These are phyloP conservation scores for Alternaria sp. DNA, from an alignment of 2,329 filamentous ascomycete species.

Conservation along the genomic window DNA sequence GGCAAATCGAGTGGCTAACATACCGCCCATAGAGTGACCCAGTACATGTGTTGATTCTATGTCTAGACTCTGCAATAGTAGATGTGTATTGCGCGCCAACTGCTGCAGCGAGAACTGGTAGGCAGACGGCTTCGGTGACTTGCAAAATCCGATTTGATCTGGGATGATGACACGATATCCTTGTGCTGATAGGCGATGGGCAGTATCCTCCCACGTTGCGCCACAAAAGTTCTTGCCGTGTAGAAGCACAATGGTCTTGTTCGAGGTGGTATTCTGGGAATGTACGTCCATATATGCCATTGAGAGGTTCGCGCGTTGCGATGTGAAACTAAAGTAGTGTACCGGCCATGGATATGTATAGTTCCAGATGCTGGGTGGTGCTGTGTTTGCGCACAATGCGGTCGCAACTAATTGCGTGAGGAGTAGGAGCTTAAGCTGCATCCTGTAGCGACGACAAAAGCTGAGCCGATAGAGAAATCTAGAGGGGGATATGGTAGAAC, in stretches of 20 bases:
- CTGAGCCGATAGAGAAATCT: not conserved
- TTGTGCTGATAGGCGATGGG: conserved; percentile 50
- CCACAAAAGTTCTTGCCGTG: conserved; percentile 67
- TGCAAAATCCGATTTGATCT: conserved; percentile 67
- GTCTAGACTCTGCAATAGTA: conserved; percentile 56
- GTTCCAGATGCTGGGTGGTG: conserved; percentile 31
- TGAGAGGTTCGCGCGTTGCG: conserved; percentile 58
- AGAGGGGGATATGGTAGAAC: not conserved
- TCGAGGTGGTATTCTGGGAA: conserved; percentile 47
- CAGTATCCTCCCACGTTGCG: conserved; percentile 61
- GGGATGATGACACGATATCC: conserved; percentile 64
- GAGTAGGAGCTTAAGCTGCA: conserved; percentile 10
- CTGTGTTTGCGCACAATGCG: conserved; percentile 10
- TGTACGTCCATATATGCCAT: conserved; percentile 66
- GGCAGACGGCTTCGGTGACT: conserved; percentile 60
- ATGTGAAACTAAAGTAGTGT: conserved; percentile 58
- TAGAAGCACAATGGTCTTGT: conserved; percentile 57
- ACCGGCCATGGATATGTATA: conserved; percentile 61
- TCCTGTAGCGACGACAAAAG: not conserved
- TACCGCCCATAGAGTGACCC: conserved; percentile 65
- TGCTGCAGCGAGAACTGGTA: conserved; percentile 65
- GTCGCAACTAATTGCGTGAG: conserved; percentile 15
- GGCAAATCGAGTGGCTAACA: conserved; percentile 62
- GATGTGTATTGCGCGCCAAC: conserved; percentile 60
- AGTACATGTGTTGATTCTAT: conserved; percentile 58